Conservation (phyloP, 495 filamentous ascomycete genomes). For the Acidiella bohemica region DNA sequence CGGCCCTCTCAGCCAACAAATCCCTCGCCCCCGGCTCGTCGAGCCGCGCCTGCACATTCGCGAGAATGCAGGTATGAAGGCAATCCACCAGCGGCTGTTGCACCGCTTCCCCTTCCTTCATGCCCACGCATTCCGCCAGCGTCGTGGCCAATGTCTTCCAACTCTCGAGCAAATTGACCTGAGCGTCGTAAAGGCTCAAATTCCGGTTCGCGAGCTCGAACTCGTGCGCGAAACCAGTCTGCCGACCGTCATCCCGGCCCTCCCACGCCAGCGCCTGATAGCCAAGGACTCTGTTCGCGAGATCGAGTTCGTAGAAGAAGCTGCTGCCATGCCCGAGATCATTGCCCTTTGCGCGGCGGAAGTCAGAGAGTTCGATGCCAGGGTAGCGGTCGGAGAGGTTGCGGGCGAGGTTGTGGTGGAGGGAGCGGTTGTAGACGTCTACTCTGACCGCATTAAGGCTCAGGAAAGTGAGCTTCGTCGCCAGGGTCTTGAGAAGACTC, state of each 20-base stretch:
- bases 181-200: conserved; percentile 77
- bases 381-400: conserved; percentile 71
- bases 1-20: conserved; percentile 55
- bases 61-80: conserved; percentile 55
- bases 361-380: conserved; percentile 46
- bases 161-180: conserved; percentile 73
- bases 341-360: conserved; percentile 55
- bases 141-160: conserved; percentile 86
- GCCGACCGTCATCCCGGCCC: conserved; percentile 28
- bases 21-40: conserved; percentile 60
- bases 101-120: conserved; percentile 42
- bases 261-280: conserved; percentile 59
- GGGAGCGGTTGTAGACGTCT: conserved; percentile 61
- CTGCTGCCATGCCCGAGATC: conserved; percentile 44
- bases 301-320: conserved; percentile 68
- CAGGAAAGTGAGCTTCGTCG: conserved; percentile 59
- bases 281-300: conserved; percentile 59
- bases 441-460: conserved; percentile 58
- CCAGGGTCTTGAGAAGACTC: conserved; percentile 49
- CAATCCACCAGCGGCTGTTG: conserved; percentile 52
- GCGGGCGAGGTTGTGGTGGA: conserved; percentile 69
- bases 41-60: conserved; percentile 51
- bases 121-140: conserved; percentile 55
- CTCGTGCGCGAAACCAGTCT: conserved; percentile 61
- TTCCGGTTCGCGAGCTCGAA: conserved; percentile 79